phyloP scores from a whole-genome alignment of 2,329 filamentous ascomycete genomes.

The Camptophora hylomeconis region DNA sequence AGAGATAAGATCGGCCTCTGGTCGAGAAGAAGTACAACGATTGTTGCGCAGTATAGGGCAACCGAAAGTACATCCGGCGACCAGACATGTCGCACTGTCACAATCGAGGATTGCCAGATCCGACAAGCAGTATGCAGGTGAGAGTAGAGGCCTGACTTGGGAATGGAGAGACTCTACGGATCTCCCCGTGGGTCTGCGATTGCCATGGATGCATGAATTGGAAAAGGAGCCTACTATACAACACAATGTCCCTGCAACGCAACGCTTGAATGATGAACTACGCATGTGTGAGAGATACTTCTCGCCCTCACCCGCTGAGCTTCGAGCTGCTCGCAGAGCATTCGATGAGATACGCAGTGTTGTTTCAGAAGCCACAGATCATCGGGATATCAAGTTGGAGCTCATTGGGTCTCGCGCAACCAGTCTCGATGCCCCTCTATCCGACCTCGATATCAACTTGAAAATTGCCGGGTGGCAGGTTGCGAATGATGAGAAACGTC shows the following conservation, averaged over 20 bases:
- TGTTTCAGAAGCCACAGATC: slow-evolving; percentile 18
- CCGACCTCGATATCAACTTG: slow-evolving; percentile 40
- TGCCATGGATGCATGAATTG: slow-evolving; percentile 24
- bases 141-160: slow-evolving; percentile 5
- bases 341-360: slow-evolving; percentile 19
- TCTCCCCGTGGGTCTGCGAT: slow-evolving; percentile 10
- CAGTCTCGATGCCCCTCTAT: slow-evolving; percentile 38
- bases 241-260: slow-evolving; percentile 16
- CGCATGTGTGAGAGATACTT: slow-evolving; percentile 32
- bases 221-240: slow-evolving; percentile 4
- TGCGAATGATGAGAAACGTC: slow-evolving; percentile 1
- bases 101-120: neutral
- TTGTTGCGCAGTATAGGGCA: no score
- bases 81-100: no score
- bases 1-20: no score
- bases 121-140: slow-evolving; percentile 6
- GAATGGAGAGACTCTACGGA: slow-evolving; percentile 9
- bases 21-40: no score
- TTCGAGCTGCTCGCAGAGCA: slow-evolving; percentile 18
- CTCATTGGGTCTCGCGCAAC: slow-evolving; percentile 42
- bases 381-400: slow-evolving; percentile 23
- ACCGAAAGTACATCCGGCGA: no score
- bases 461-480: no score
- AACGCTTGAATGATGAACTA: slow-evolving; percentile 33
- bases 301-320: slow-evolving; percentile 31